A percentile compares a stretch with the other conserved stretches of the same genome.
phyloP scores from a whole-genome alignment of 2,329 filamentous ascomycete genomes.

The Clarireedia homoeocarpa region DNA sequence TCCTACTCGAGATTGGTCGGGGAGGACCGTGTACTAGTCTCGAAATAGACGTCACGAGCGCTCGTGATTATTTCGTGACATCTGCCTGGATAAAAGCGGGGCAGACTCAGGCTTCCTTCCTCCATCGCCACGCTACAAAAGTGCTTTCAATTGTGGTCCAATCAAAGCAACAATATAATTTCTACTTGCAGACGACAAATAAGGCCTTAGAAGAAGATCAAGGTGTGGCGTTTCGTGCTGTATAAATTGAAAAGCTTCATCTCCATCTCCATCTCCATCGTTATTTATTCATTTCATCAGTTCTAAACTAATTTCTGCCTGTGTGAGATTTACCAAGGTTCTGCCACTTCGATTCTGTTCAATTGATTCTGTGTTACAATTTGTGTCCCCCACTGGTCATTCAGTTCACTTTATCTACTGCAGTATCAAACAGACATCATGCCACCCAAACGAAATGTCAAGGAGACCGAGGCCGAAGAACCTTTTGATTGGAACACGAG shows the following conservation, averaged over 20 bases:
- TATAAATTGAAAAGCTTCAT: not conserved
- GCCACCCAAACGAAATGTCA: constrained; percentile 1
- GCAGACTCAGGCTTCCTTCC: not conserved
- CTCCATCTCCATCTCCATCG: not conserved
- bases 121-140: not conserved
- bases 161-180: not conserved
- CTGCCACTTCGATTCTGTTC: not conserved
- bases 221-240: too few species aligned
- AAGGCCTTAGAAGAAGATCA: not conserved
- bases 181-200: not conserved
- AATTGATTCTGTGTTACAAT: not conserved
- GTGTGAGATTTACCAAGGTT: not conserved
- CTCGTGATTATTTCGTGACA: not conserved
- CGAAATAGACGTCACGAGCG: not conserved
- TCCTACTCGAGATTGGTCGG: too few species aligned
- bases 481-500: constrained; percentile 39
- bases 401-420: not conserved
- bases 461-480: constrained; percentile 1
- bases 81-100: constrained; percentile 6
- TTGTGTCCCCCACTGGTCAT: not conserved
- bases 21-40: not conserved
- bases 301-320: too few species aligned
- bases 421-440: not conserved
- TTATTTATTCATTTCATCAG: not conserved
- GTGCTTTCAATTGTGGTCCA: not conserved